Evolutionary conservation across 2,329 filamentous ascomycete species (phyloP).

Genomic region (Ceratocystis papillata): DNA sequence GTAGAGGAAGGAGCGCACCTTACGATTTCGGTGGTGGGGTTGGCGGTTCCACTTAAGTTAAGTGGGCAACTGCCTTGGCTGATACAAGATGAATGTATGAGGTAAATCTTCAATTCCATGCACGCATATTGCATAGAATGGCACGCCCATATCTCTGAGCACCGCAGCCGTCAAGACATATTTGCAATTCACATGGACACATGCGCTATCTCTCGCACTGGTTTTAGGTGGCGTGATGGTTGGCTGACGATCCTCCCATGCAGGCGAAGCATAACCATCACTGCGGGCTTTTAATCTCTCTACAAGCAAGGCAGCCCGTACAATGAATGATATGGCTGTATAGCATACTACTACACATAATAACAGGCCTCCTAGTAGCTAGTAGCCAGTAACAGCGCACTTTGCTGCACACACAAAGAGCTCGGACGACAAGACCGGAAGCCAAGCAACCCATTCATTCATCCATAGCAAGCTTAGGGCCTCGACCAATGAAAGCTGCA

Average conservation of each 20-base stretch:
- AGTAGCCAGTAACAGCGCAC: background rate
- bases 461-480: background rate
- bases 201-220: constrained; percentile 3
- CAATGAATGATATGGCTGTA: too few relatives aligned
- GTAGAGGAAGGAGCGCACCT: constrained; percentile 4
- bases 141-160: background rate
- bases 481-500: background rate
- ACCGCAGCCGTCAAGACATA: background rate
- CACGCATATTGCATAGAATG: background rate
- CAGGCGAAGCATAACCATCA: background rate
- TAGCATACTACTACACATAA: background rate
- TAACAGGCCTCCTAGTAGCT: background rate
- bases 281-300: constrained; percentile 5
- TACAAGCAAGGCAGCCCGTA: background rate
- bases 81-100: background rate
- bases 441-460: background rate
- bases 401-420: background rate
- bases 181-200: background rate
- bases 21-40: constrained; percentile 9
- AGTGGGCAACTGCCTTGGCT: background rate
- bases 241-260: constrained; percentile 22
- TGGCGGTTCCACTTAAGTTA: constrained; percentile 9
- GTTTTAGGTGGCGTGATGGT: constrained; percentile 28
- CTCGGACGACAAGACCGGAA: constrained; percentile 6
- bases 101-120: background rate